Percentiles rank a stretch among this genome's conserved stretches.
Evolutionary conservation across 495 filamentous ascomycete species (phyloP).

Genomic region (Immersiella caudata): DNA sequence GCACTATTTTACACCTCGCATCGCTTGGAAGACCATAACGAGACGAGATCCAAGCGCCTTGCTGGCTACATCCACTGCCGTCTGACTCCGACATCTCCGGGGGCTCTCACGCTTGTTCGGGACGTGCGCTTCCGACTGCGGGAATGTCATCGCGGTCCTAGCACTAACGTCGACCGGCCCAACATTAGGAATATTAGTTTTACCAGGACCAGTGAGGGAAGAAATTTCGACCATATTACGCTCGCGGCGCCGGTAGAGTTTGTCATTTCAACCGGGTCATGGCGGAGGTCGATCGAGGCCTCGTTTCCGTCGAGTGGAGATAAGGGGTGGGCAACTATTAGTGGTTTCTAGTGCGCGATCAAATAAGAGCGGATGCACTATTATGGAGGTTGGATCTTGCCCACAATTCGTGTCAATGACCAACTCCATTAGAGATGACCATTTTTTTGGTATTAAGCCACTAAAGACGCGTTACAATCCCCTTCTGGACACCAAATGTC

Average conservation of each 20-base stretch:
- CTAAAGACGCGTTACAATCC: too few species aligned
- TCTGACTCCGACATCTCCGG: neutral
- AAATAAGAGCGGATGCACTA: too few species aligned
- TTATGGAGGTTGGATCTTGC: too few species aligned
- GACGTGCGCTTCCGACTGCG: neutral
- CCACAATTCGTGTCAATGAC: too few species aligned
- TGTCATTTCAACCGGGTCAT: neutral
- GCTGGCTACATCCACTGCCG: slow-evolving; percentile 20
- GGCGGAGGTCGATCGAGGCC: neutral
- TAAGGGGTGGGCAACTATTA: neutral
- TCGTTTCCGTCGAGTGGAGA: neutral
- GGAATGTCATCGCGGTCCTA: neutral
- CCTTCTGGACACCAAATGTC: too few species aligned
- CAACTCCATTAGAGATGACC: too few species aligned
- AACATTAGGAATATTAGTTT: neutral
- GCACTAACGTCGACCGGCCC: neutral
- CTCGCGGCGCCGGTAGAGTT: neutral
- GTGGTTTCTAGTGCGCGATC: slow-evolving; percentile 1
- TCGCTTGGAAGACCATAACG: neutral
- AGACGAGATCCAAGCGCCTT: slow-evolving; percentile 1
- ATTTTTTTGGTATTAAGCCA: too few species aligned
- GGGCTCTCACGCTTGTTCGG: neutral
- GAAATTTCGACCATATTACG: neutral
- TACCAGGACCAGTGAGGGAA: neutral
- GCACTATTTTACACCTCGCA: slow-evolving; percentile 20